Base-by-base conservation (phyloP, 1,284 basidiomycete genomes). In the Tilletia walkeri region DNA sequence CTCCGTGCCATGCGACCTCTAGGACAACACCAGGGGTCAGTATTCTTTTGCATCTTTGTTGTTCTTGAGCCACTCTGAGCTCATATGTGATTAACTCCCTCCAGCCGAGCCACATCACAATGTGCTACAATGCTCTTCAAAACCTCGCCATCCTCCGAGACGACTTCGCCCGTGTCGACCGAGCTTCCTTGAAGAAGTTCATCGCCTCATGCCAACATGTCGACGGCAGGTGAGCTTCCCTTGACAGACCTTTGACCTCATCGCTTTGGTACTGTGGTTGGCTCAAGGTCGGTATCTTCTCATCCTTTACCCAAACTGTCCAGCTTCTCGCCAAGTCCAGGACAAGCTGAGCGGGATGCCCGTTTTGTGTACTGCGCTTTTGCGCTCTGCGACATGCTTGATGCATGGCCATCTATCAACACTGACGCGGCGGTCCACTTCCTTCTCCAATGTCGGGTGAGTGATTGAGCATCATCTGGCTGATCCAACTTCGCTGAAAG, bases 301-400 rank as follows among this genome's bases (percentile, higher is more conserved):
- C 41, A 45, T 45, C 14, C 53, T 7, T 20, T 38, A 48, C 10
- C 30, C 41, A 45, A 45, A 45, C 14, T 7, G 41, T 41, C 30
- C 59, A 49, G 66, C 56, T 67, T 66, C 69, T 53, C 49, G n/a
- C 34, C 67, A 45, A 67, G 71, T 20, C 56, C 56, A 12, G 66
- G 71, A 6, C 53, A 67, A 34, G 1, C 14, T 18, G 70, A 70
- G 50, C 47, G 88, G 0, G 94, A 95, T 79, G 85, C 92, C 41
- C 88, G 95, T 36, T 93, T 93, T 73, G 87, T 90, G 0, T 98
- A 96, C 81, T 94, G 92, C 76, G 95, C 94, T 0, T 91, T 93
- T 77, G 91, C 89, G 4, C 88, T 96, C 73, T 89, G 89, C 70
- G 87, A 86, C 68, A 89, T 96, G 87, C 85, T 95, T 16, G 84